Base-by-base conservation (phyloP, 169 alveolate species). In the Theileria sp. region DNA sequence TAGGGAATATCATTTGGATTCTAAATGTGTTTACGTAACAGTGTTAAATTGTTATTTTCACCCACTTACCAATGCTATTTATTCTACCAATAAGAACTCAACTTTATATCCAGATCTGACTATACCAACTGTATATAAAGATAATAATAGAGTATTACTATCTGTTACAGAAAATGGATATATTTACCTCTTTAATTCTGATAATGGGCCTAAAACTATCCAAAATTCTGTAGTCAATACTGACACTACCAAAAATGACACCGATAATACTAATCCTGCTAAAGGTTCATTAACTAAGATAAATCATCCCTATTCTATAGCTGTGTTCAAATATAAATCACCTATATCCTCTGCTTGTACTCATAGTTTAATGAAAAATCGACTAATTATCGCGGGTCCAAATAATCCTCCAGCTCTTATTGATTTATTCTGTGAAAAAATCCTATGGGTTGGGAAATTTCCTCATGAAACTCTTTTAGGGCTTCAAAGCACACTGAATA, bases 371-470 rank as follows among this genome's bases (percentile, higher is more conserved):
- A 36, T 89, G 79, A 77, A 86, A 36, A 86, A 89, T 62, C 32
- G 94, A 65, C 67, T 89, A 23, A 86, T 87, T 38, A 62, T 89
- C 25, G 94, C 92, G 3, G 92, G 94, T 3, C 83, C 75, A 25
- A 79, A 78, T 70, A 67, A 69, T n/a, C 75, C 87, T 19, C 90
- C 90, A 50, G 69, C 82, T 44, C 68, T 90, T 44, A 77, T 90
- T 56, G 94, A 90, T 62, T 34, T 90, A 51, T 83, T 64, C 79
- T 58, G 89, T 0, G 94, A 91, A 17, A 70, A 21, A 19, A 82
- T 87, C 38, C 74, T 90, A 3, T 90, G 94, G 94, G 86, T 65
- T 28, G 86, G 92, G 6, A 90, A 84, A 75, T 32, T 32, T 21
- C 81, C 90, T 25, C 92, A 89, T 50, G 72, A 58, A 12, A 78